A percentile compares a stretch with the other conserved stretches of the same genome.
Conservation (phyloP, 2,329 filamentous ascomycete species). For the Rosellinia necatrix region DNA sequence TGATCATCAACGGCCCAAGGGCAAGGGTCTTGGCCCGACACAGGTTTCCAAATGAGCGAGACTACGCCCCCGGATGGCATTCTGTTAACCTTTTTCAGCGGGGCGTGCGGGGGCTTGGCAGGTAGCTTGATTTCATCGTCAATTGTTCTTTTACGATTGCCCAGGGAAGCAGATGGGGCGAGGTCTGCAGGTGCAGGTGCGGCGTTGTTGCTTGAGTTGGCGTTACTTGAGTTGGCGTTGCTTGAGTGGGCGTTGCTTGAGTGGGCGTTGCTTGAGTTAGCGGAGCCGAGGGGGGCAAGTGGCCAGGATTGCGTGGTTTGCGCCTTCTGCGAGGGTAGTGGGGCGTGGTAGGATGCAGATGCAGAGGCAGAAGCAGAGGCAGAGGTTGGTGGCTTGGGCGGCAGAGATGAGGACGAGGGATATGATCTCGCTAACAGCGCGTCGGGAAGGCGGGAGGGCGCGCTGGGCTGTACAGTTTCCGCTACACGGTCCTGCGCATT, state of each 20-base stretch:
- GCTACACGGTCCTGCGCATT: slow-evolving; percentile 22
- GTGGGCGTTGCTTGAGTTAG: too few relatives aligned
- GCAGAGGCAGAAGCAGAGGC: too few relatives aligned
- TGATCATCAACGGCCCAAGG: slow-evolving; percentile 70
- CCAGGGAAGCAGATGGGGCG: slow-evolving; percentile 53
- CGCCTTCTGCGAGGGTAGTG: neutral
- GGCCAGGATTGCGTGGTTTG: neutral
- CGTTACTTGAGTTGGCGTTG: too few relatives aligned
- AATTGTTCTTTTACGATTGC: slow-evolving; percentile 74
- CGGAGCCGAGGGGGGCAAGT: slow-evolving; percentile 20
- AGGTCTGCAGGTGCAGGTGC: slow-evolving; percentile 36
- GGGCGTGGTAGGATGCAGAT: neutral
- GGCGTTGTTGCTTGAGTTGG: slow-evolving; percentile 5
- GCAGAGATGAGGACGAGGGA: slow-evolving; percentile 18
- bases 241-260: too few relatives aligned
- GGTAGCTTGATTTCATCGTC: slow-evolving; percentile 62
- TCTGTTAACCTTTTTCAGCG: slow-evolving; percentile 55
- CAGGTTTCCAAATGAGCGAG: slow-evolving; percentile 56
- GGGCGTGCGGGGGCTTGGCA: slow-evolving; percentile 57
- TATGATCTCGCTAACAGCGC: slow-evolving; percentile 45
- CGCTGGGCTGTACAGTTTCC: slow-evolving; percentile 17
- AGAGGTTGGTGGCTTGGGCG: slow-evolving; percentile 25
- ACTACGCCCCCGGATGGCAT: slow-evolving; percentile 57
- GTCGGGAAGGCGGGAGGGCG: slow-evolving; percentile 41
- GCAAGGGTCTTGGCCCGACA: slow-evolving; percentile 47